Evolutionary conservation across 2,329 filamentous ascomycete genomes (phyloP).

Genomic region (Fusarium pseudograminearum): DNA sequence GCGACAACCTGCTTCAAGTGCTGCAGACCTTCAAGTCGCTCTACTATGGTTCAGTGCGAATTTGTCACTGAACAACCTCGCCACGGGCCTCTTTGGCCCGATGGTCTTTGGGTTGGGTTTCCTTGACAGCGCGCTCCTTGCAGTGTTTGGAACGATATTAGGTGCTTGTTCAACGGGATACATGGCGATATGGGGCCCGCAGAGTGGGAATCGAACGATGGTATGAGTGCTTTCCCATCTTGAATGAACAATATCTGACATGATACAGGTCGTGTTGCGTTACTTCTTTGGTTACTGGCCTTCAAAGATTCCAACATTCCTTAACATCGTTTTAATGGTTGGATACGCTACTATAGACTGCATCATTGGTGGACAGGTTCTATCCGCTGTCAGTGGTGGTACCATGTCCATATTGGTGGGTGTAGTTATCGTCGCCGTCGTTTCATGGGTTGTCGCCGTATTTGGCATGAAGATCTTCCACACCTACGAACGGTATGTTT

Average conservation of each 20-base stretch:
- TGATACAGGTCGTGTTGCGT: conserved; percentile 68
- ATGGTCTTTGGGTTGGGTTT: conserved; percentile 78
- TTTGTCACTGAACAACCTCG: conserved; percentile 61
- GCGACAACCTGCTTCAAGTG: conserved; percentile 50
- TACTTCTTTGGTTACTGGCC: conserved; percentile 79
- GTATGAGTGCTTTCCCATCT: conserved; percentile 46
- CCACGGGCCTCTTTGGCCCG: conserved; percentile 78
- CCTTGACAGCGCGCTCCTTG: conserved; percentile 76
- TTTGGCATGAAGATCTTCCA: conserved; percentile 70
- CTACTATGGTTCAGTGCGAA: conserved; percentile 61
- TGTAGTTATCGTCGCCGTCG: conserved; percentile 80
- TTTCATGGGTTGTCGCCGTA: conserved; percentile 78
- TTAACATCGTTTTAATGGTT: conserved; percentile 71
- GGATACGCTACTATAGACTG: conserved; percentile 83
- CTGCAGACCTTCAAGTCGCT: conserved; percentile 55
- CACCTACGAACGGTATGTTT: conserved; percentile 70
- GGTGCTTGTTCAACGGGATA: conserved; percentile 79
- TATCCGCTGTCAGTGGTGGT: conserved; percentile 75
- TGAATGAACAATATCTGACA: conserved; percentile 11
- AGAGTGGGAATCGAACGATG: conserved; percentile 82
- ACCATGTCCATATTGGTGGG: conserved; percentile 78
- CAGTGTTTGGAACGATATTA: conserved; percentile 80
- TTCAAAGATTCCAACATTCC: conserved; percentile 49
- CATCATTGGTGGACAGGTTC: conserved; percentile 82
- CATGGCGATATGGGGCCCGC: conserved; percentile 81